Conservation (phyloP, 208 protist genomes). For the Trypanosoma brucei region DNA sequence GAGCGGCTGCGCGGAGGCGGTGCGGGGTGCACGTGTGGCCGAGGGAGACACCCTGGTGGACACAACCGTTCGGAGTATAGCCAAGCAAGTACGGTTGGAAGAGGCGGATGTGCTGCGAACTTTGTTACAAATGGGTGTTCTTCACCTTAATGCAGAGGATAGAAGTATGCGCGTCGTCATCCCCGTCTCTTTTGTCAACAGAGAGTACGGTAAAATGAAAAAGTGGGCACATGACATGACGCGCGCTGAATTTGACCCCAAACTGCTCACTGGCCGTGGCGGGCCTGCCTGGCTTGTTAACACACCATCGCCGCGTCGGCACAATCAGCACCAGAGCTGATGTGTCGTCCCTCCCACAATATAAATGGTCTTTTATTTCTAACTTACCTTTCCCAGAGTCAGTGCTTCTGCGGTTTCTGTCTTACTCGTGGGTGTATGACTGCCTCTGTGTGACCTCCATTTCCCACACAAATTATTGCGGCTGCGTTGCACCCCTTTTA, state of each 20-base stretch:
- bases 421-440: too few relatives aligned
- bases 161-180: conserved; percentile 56
- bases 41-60: conserved; percentile 8
- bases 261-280: conserved; percentile 21
- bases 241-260: conserved; percentile 43
- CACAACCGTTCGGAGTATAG: conserved; percentile 30
- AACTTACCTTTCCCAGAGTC: too few relatives aligned
- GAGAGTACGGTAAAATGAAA: conserved; percentile 26
- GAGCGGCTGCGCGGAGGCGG: conserved; percentile 1
- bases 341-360: neutral
- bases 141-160: conserved; percentile 72
- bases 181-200: conserved; percentile 46
- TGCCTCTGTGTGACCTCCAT: too few relatives aligned
- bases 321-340: neutral
- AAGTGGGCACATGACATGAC: conserved; percentile 20
- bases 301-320: neutral
- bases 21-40: conserved; percentile 15
- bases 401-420: too few relatives aligned
- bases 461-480: too few relatives aligned
- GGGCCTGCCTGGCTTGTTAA: neutral
- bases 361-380: too few relatives aligned
- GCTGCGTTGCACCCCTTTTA: too few relatives aligned
- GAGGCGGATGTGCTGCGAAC: conserved; percentile 74
- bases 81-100: conserved; percentile 54
- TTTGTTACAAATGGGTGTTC: conserved; percentile 64